Evolutionary conservation across 2,329 filamentous ascomycete species (phyloP).

Genomic region (Fusarium camptoceras): DNA sequence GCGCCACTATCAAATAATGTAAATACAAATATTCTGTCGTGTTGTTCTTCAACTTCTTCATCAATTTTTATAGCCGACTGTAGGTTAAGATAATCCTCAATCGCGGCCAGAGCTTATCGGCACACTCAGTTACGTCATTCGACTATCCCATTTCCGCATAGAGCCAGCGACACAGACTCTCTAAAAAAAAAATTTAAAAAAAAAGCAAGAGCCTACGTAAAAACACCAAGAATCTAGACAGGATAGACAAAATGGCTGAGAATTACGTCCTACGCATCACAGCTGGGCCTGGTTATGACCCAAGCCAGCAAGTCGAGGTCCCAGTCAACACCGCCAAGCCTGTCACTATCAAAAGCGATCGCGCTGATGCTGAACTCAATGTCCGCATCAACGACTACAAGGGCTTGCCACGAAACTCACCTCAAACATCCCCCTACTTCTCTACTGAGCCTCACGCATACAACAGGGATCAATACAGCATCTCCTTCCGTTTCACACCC

Average conservation of each 20-base stretch:
- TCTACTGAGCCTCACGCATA: conserved; percentile 72
- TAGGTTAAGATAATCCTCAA: not conserved
- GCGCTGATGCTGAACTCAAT: conserved; percentile 75
- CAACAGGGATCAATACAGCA: conserved; percentile 83
- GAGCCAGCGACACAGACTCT: not conserved
- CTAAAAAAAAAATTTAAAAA: not conserved
- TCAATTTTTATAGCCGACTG: not conserved
- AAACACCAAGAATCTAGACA: not conserved
- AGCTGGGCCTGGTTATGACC: conserved; percentile 81
- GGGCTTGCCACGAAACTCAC: conserved; percentile 79
- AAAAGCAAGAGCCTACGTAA: not conserved
- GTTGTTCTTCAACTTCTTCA: not conserved
- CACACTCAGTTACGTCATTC: conserved; percentile 30
- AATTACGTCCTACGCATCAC: conserved; percentile 86
- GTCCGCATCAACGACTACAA: conserved; percentile 76
- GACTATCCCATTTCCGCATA: not conserved
- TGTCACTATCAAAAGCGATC: conserved; percentile 70
- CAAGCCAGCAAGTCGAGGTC: conserved; percentile 76
- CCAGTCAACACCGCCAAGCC: conserved; percentile 78
- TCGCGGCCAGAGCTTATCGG: not conserved
- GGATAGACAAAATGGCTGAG: conserved; percentile 63
- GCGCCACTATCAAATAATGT: conserved; percentile 4
- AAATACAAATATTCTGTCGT: not conserved
- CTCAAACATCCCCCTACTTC: conserved; percentile 82
- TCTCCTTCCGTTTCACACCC: conserved; percentile 82